A percentile compares a stretch with the other conserved stretches of the same genome.
These are phyloP conservation scores for Chiua virens DNA, from an alignment of 768 basidiomycete genomes.

Conservation along the genomic window DNA sequence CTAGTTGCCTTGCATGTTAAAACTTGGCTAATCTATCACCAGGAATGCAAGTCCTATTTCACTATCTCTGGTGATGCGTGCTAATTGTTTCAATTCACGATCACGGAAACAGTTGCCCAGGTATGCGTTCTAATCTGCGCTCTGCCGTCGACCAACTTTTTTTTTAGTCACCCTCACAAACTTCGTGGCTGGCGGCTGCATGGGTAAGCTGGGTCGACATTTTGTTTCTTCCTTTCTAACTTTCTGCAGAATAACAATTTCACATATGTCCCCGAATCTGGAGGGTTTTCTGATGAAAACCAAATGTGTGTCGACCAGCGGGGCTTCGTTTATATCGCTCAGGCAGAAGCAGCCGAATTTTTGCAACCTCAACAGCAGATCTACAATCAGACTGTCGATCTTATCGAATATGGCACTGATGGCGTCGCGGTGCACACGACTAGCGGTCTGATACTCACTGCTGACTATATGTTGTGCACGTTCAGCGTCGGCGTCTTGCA, in stretches of 20 bases:
- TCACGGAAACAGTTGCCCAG: slow-evolving; percentile 24
- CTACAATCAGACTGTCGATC: slow-evolving; percentile 50
- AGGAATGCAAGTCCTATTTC: slow-evolving; percentile 29
- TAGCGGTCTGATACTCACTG: slow-evolving; percentile 43
- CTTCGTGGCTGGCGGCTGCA: slow-evolving; percentile 60
- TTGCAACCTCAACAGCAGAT: slow-evolving; percentile 45
- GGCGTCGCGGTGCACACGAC: slow-evolving; percentile 49
- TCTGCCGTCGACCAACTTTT: slow-evolving; percentile 27
- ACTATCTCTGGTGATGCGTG: not conserved
- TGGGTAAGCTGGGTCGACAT: slow-evolving; percentile 43
- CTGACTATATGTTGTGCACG: slow-evolving; percentile 62
- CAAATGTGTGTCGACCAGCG: slow-evolving; percentile 57
- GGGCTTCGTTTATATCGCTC: slow-evolving; percentile 60
- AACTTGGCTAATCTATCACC: slow-evolving; percentile 1
- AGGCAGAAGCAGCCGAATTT: slow-evolving; percentile 57
- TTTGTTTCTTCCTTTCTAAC: not conserved
- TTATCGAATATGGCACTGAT: slow-evolving; percentile 44
- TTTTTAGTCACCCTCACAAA: slow-evolving; percentile 58
- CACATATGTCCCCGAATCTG: slow-evolving; percentile 49
- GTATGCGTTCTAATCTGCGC: slow-evolving; percentile 5
- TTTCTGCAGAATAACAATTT: slow-evolving; percentile 56
- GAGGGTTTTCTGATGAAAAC: slow-evolving; percentile 60
- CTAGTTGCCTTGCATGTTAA: not conserved
- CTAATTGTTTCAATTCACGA: slow-evolving; percentile 4
- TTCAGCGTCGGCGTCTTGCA: slow-evolving; percentile 74